Evolutionary conservation across 2,329 filamentous ascomycete genomes (phyloP).

Genomic region (Graphiopsis chlorocephala): DNA sequence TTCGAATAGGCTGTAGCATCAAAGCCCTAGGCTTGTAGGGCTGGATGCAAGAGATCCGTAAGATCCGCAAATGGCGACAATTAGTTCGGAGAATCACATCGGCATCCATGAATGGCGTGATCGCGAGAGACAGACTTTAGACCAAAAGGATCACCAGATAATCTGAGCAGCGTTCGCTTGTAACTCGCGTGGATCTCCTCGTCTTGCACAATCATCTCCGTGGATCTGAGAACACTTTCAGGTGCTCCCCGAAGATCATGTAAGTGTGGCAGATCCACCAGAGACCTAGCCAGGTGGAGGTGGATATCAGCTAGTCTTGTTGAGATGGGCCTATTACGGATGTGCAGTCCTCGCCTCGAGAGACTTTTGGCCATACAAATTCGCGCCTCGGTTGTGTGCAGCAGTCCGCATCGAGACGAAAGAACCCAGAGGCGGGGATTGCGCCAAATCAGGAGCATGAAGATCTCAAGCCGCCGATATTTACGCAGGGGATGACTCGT

Average conservation of each 20-base stretch:
- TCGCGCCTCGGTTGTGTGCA: not conserved
- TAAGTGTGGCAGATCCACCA: not conserved
- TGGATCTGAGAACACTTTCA: not conserved
- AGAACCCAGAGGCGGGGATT: not conserved
- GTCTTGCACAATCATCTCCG: not conserved
- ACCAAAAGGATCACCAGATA: not conserved
- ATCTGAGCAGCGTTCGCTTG: not conserved
- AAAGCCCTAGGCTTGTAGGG: not conserved
- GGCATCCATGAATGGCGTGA: not conserved
- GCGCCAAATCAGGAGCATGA: not conserved
- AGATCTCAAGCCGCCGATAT: not conserved
- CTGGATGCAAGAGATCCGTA: not conserved
- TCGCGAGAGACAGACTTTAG: fast-evolving
- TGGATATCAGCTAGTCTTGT: not conserved
- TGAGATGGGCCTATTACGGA: not conserved
- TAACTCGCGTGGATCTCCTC: not conserved
- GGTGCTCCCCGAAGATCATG: not conserved
- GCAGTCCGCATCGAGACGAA: not conserved
- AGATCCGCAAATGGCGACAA: not conserved
- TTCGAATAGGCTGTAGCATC: not conserved
- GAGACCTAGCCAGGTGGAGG: not conserved
- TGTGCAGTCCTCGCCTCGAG: not conserved
- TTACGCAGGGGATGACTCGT: not conserved
- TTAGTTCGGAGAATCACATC: not conserved
- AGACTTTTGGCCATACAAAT: not conserved